These are phyloP conservation scores for Aspergillus chevalieri DNA, from an alignment of 2,329 filamentous ascomycete genomes.

Conservation along the genomic window DNA sequence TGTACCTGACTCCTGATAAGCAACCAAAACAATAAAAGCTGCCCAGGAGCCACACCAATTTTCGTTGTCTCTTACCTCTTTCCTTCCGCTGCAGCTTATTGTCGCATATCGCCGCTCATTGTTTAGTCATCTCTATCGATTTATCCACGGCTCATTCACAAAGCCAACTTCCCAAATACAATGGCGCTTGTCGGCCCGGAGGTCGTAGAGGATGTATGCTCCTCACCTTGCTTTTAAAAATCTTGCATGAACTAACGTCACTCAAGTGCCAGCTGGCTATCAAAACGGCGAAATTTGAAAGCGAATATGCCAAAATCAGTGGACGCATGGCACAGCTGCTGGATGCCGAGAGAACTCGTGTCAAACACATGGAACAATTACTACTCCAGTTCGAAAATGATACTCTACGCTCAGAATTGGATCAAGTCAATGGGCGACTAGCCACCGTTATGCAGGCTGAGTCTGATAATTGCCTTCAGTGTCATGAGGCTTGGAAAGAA, in stretches of 20 bases:
- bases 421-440: conserved; percentile 51
- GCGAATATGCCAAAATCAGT: conserved; percentile 60
- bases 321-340: conserved; percentile 62
- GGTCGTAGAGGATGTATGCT: conserved; percentile 9
- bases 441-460: conserved; percentile 44
- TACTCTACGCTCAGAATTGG: conserved; percentile 58
- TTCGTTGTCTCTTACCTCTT: too few species aligned
- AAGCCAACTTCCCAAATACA: not conserved
- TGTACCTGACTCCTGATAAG: not conserved
- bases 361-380: conserved; percentile 62
- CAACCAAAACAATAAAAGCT: not conserved
- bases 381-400: conserved; percentile 71
- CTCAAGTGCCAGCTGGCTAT: conserved; percentile 43
- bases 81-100: too few species aligned
- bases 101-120: not conserved
- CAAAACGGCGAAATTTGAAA: conserved; percentile 54
- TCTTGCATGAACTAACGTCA: conserved; percentile 4
- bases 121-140: not conserved
- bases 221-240: not conserved
- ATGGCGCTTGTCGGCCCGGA: conserved; percentile 7
- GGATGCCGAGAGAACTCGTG: conserved; percentile 69
- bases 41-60: too few species aligned
- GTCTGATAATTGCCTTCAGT: conserved; percentile 39
- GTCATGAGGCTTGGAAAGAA: conserved; percentile 47
- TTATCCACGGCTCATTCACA: not conserved